These are phyloP conservation scores for Pythium aquatile DNA, from an alignment of 352 stramenopile genomes.

Conservation along the genomic window DNA sequence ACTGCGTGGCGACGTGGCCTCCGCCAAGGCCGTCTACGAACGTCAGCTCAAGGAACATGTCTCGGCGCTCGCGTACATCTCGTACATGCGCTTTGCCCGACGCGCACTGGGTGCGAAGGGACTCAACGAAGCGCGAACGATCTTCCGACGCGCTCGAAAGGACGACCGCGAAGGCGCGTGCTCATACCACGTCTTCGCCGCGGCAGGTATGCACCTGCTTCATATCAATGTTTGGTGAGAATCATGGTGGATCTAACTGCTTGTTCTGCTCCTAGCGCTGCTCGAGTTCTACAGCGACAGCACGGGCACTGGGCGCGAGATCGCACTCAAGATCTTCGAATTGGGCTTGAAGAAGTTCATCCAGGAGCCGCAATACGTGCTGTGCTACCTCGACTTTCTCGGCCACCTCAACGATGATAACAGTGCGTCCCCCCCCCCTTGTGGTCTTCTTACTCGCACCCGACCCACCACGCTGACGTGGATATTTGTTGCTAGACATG, in stretches of 20 bases:
- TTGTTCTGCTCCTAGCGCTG: constrained; percentile 39
- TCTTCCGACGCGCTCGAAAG: constrained; percentile 83
- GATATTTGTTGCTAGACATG: constrained; percentile 59
- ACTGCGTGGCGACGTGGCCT: constrained; percentile 54
- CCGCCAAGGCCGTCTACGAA: constrained; percentile 81
- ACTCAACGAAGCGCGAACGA: constrained; percentile 64
- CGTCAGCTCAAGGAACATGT: constrained; percentile 70
- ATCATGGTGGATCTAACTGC: too few species aligned
- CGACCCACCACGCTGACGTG: not conserved
- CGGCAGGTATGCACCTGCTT: constrained; percentile 54
- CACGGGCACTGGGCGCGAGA: constrained; percentile 80
- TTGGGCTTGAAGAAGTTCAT: constrained; percentile 88
- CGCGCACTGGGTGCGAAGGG: constrained; percentile 76
- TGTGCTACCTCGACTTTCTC: constrained; percentile 87
- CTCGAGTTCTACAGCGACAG: constrained; percentile 86
- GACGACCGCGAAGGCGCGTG: constrained; percentile 80
- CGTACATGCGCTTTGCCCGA: constrained; percentile 82
- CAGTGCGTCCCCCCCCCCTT: constrained; percentile 45
- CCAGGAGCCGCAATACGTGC: constrained; percentile 77
- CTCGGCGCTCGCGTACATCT: constrained; percentile 79
- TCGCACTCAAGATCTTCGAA: constrained; percentile 89
- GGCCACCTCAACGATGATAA: constrained; percentile 88
- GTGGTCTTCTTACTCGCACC: not conserved
- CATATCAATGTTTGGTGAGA: too few species aligned
- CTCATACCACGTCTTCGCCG: constrained; percentile 81